Evolutionary conservation across 75 land plant genomes (phyloP).

Genomic region (Cryptomeria japonica): DNA sequence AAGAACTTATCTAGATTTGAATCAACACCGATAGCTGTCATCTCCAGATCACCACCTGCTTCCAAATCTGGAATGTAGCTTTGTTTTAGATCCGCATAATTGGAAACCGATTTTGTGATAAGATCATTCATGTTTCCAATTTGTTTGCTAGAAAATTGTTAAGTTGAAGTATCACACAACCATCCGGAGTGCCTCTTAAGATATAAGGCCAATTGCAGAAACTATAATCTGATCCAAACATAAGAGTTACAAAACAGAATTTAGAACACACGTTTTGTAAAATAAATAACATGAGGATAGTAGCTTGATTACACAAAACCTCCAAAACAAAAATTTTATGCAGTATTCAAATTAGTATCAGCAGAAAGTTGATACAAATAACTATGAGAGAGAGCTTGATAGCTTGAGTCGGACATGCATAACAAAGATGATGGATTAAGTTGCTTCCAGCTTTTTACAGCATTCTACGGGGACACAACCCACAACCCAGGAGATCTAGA

Average conservation of each 20-base stretch:
- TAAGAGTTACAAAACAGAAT: not conserved
- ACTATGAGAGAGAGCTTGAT: not conserved
- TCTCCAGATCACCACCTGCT: conserved; percentile 12
- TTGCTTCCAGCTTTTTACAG: not conserved
- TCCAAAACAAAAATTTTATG: not conserved
- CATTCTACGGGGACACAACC: too few relatives aligned
- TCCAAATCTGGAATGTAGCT: conserved; percentile 19
- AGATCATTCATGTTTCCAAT: conserved; percentile 32
- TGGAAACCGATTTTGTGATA: conserved; percentile 16
- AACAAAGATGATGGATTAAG: not conserved
- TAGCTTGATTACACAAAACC: not conserved
- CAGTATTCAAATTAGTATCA: not conserved
- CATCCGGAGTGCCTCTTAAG: not conserved
- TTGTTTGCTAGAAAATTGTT: not conserved
- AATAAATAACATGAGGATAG: not conserved
- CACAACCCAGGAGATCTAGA: too few relatives aligned
- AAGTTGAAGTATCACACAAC: not conserved
- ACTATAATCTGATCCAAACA: not conserved
- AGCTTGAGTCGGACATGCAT: not conserved
- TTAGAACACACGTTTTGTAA: not conserved
- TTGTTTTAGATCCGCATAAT: conserved; percentile 10
- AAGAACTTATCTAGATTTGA: conserved; percentile 24
- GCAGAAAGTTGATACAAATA: not conserved
- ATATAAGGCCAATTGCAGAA: not conserved
- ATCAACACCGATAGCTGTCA: conserved; percentile 10